Conservation (phyloP, 768 basidiomycete species). For the Boletus barrowsii region DNA sequence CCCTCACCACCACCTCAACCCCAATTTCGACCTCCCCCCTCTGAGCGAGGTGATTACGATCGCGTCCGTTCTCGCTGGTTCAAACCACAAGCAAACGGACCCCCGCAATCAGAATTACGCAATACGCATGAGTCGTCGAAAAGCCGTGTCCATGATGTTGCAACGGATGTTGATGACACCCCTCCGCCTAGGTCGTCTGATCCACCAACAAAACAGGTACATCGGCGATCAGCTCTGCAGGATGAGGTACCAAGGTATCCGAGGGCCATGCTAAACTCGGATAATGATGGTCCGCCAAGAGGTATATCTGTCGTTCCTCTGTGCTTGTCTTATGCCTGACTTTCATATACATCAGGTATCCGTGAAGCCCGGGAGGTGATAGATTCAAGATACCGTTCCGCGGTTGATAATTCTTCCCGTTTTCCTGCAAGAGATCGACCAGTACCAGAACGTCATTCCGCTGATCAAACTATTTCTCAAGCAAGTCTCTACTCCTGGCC, state of each 20-base stretch:
- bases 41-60: slow-evolving; percentile 18
- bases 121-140: slow-evolving; percentile 18
- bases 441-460: slow-evolving; percentile 16
- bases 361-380: slow-evolving; percentile 21
- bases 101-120: slow-evolving; percentile 13
- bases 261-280: slow-evolving; percentile 34
- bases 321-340: not conserved
- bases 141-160: slow-evolving; percentile 19
- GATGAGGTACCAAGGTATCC: slow-evolving; percentile 35
- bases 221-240: slow-evolving; percentile 15
- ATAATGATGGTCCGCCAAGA: slow-evolving; percentile 16
- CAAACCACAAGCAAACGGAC: slow-evolving; percentile 11
- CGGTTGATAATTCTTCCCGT: slow-evolving; percentile 15
- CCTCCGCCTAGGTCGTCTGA: slow-evolving; percentile 21
- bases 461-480: slow-evolving; percentile 16
- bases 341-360: not conserved
- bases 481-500: slow-evolving; percentile 9
- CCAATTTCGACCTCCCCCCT: not conserved
- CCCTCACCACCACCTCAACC: slow-evolving; percentile 10
- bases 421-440: slow-evolving; percentile 17
- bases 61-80: slow-evolving; percentile 13
- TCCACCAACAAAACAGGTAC: slow-evolving; percentile 14
- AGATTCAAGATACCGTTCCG: slow-evolving; percentile 19
- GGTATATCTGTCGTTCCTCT: slow-evolving; percentile 1
- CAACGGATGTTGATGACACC: slow-evolving; percentile 29